Percentiles rank a stretch among this genome's conserved stretches.
Evolutionary conservation across 139 green algal genomes (phyloP).

Genomic region (Closterium sp.): DNA sequence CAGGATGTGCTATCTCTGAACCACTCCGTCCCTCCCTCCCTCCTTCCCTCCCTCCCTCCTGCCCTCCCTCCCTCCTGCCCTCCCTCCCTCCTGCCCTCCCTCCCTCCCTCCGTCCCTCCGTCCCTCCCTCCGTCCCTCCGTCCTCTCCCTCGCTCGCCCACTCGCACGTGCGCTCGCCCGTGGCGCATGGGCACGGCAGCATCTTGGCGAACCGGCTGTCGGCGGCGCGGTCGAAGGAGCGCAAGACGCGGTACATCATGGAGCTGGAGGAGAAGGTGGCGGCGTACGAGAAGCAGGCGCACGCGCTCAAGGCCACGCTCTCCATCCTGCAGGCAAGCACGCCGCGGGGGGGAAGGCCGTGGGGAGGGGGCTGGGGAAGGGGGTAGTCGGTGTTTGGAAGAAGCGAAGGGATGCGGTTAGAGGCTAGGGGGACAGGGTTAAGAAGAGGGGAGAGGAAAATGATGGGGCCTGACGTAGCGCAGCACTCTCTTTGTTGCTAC

Average conservation of each 20-base stretch:
- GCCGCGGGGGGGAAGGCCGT: not conserved
- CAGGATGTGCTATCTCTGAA: no score
- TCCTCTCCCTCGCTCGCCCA: not conserved
- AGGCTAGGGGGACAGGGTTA: not conserved
- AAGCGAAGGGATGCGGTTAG: not conserved
- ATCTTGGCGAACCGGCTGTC: slow-evolving; percentile 53
- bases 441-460: not conserved
- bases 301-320: slow-evolving; percentile 8
- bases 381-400: not conserved
- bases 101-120: not conserved
- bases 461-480: no score
- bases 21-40: not conserved
- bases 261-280: slow-evolving; percentile 34
- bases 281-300: slow-evolving; percentile 14
- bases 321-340: slow-evolving; percentile 16
- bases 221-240: slow-evolving; percentile 50
- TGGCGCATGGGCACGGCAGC: not conserved
- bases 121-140: not conserved
- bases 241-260: slow-evolving; percentile 40
- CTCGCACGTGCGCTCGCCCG: not conserved
- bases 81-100: no score
- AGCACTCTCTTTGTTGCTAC: no score
- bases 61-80: no score
- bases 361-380: not conserved
- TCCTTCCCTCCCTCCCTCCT: not conserved